Conservation (phyloP, 495 filamentous ascomycete genomes). For the Hyaloscypha bicolor region DNA sequence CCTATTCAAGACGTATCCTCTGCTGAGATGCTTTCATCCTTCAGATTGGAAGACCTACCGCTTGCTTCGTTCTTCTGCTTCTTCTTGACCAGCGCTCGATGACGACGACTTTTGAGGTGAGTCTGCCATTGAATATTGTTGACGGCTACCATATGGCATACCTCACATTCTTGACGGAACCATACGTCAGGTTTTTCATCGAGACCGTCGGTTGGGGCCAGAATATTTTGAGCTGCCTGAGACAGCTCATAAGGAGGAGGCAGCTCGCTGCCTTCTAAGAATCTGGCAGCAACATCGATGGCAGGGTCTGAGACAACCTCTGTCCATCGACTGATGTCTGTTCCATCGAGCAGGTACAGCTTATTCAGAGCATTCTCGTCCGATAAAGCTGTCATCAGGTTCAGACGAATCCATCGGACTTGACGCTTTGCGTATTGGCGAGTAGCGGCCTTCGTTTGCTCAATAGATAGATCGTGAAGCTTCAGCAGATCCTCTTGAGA, state of each 20-base stretch:
- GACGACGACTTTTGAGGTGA: conserved; percentile 70
- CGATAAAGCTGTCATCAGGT: conserved; percentile 67
- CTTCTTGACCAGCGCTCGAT: conserved; percentile 43
- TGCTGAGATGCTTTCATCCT: neutral
- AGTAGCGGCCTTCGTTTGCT: conserved; percentile 73
- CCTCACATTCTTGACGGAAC: conserved; percentile 62
- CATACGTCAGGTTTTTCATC: conserved; percentile 50
- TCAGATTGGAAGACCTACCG: conserved; percentile 14
- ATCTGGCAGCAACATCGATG: conserved; percentile 56
- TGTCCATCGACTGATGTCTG: conserved; percentile 58
- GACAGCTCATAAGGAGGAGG: conserved; percentile 67
- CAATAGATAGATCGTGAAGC: conserved; percentile 42
- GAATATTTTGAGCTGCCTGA: conserved; percentile 55
- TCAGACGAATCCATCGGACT: conserved; percentile 82
- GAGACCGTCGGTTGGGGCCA: conserved; percentile 52
- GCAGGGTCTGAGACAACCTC: conserved; percentile 65
- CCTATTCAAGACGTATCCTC: conserved; percentile 6
- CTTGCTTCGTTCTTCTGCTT: conserved; percentile 17
- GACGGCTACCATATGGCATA: conserved; percentile 68
- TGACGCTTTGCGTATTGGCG: conserved; percentile 87
- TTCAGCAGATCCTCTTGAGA: conserved; percentile 45
- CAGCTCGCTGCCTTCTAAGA: conserved; percentile 57
- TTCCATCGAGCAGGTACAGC: conserved; percentile 77
- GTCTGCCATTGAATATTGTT: conserved; percentile 74
- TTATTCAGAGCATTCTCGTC: conserved; percentile 50